Conservation (phyloP, 23 red algal genomes). For the Gracilaria caudata region DNA sequence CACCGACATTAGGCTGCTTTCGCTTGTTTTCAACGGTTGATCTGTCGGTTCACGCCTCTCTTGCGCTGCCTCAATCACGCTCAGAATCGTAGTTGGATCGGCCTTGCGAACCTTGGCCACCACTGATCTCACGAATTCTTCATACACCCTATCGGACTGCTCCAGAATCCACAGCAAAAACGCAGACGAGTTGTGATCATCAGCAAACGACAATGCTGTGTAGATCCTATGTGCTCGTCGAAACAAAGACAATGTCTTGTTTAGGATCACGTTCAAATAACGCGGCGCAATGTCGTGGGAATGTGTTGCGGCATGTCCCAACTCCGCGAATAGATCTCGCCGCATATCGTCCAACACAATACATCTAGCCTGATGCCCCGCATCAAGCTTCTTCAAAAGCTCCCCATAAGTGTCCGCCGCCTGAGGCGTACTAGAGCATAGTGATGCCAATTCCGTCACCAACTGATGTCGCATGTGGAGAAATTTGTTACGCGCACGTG, state of each 20-base stretch:
- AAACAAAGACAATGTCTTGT: constrained; percentile 43
- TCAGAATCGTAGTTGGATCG: constrained; percentile 63
- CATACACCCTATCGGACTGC: constrained; percentile 62
- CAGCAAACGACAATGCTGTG: constrained; percentile 36
- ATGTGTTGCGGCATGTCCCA: constrained; percentile 23
- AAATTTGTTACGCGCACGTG: constrained; percentile 28
- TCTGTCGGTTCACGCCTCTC: constrained; percentile 11
- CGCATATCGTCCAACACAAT: constrained; percentile 38
- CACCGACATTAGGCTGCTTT: constrained; percentile 37
- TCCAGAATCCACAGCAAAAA: constrained; percentile 62
- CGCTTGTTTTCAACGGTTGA: constrained; percentile 28
- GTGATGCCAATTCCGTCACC: constrained; percentile 25
- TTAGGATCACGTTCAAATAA: constrained; percentile 46
- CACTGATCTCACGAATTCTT: constrained; percentile 45
- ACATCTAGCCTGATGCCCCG: constrained; percentile 37
- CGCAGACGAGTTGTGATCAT: constrained; percentile 30
- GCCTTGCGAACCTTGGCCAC: constrained; percentile 25
- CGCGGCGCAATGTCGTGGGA: constrained; percentile 24
- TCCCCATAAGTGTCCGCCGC: constrained; percentile 38
- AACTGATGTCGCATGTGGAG: constrained; percentile 21
- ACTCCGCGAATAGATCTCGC: constrained; percentile 30
- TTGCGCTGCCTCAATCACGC: constrained; percentile 53
- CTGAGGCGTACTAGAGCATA: constrained; percentile 16
- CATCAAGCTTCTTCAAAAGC: constrained; percentile 30
- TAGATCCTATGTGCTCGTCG: constrained; percentile 41